Evolutionary conservation across 257 asterid species (phyloP).

Genomic region (Coffea eugenioides): DNA sequence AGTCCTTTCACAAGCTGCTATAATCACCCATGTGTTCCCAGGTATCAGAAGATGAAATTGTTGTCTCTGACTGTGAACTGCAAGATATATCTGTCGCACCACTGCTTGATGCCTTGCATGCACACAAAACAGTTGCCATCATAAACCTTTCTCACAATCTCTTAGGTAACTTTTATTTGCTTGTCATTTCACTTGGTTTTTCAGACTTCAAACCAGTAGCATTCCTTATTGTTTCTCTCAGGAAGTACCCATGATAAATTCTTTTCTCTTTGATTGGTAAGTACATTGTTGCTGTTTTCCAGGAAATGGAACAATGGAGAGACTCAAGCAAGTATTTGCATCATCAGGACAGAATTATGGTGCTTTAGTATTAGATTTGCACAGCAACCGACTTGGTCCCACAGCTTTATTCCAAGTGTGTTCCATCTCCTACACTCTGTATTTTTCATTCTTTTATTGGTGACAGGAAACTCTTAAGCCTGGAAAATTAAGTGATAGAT

Average conservation of each 20-base stretch:
- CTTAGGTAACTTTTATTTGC: conserved; percentile 49
- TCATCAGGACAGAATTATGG: conserved; percentile 79
- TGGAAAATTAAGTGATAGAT: neutral
- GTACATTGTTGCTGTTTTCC: conserved; percentile 23
- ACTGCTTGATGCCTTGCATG: conserved; percentile 69
- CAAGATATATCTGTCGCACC: conserved; percentile 81
- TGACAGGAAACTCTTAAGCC: neutral
- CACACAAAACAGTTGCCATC: conserved; percentile 73
- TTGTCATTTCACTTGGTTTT: neutral
- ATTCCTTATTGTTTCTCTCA: conserved; percentile 6
- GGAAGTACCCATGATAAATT: conserved; percentile 12
- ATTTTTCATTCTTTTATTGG: neutral
- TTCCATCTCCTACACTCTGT: neutral
- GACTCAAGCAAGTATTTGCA: conserved; percentile 66
- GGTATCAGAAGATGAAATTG: conserved; percentile 86
- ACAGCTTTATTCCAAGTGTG: conserved; percentile 77
- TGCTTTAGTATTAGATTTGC: conserved; percentile 78
- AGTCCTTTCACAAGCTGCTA: neutral
- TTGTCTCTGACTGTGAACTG: conserved; percentile 78
- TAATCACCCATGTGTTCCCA: conserved; percentile 24
- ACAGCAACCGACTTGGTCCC: conserved; percentile 78
- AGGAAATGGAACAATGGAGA: conserved; percentile 82
- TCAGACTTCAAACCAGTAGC: neutral
- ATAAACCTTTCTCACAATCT: conserved; percentile 91
- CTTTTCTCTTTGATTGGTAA: conserved; percentile 17